Conservation (phyloP, 495 filamentous ascomycete species). For the Talaromyces thailandensis region DNA sequence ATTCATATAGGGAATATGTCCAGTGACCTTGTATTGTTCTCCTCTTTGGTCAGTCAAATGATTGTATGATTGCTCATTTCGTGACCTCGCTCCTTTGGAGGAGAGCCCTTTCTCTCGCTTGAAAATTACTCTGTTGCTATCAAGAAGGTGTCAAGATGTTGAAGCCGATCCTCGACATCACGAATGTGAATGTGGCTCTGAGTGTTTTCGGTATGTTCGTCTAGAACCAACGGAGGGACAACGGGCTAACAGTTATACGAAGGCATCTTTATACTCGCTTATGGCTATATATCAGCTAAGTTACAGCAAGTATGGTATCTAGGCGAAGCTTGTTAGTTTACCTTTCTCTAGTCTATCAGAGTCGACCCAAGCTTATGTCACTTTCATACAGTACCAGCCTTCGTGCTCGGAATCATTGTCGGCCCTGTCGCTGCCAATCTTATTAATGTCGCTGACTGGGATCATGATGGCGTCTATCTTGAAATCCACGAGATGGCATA, state of each 20-base stretch:
- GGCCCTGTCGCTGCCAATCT: slow-evolving; percentile 41
- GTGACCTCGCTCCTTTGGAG: background rate
- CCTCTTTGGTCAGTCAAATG: background rate
- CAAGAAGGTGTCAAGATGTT: slow-evolving; percentile 20
- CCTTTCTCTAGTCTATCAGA: background rate
- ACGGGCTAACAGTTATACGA: background rate
- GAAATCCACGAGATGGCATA: slow-evolving; percentile 35
- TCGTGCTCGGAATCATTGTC: slow-evolving; percentile 36
- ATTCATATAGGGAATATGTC: background rate
- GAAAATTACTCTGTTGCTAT: slow-evolving; percentile 5
- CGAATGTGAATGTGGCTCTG: slow-evolving; percentile 40
- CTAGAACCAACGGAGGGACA: background rate
- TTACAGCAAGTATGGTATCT: slow-evolving; percentile 47
- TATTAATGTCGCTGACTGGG: slow-evolving; percentile 36
- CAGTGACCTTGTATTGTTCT: background rate
- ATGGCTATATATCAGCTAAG: slow-evolving; percentile 43
- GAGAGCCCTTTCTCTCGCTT: background rate
- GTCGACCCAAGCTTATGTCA: slow-evolving; percentile 1
- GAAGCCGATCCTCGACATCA: slow-evolving; percentile 42
- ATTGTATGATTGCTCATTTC: background rate
- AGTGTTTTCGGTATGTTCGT: slow-evolving; percentile 31
- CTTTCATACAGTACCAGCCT: slow-evolving; percentile 36
- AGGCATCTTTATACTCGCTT: slow-evolving; percentile 25
- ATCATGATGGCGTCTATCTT: slow-evolving; percentile 20
- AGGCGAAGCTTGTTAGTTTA: slow-evolving; percentile 44